Evolutionary conservation across 1,139 yeast species (phyloP).

Genomic region (Geotrichum candidum): DNA sequence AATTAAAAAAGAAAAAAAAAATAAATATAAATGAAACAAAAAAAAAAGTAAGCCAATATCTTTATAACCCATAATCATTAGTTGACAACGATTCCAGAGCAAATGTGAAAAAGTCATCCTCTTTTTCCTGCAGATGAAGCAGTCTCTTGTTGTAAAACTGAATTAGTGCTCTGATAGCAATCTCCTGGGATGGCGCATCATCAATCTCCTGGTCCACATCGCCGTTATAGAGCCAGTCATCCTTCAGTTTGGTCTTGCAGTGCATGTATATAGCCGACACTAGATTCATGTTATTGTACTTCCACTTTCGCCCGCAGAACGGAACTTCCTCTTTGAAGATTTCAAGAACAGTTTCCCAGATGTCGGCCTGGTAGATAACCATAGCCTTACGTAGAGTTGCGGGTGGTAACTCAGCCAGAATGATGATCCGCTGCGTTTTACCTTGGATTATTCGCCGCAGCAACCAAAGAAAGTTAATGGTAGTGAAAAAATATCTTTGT

Average conservation of each 20-base stretch:
- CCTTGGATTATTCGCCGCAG: slow-evolving; percentile 34
- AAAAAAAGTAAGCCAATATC: background rate
- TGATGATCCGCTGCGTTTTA: slow-evolving; percentile 39
- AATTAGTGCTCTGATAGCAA: slow-evolving; percentile 71
- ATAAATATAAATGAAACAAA: background rate
- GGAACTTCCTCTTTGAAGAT: slow-evolving; percentile 75
- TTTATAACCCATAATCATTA: background rate
- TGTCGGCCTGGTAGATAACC: slow-evolving; percentile 50
- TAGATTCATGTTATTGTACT: slow-evolving; percentile 84
- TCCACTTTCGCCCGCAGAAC: slow-evolving; percentile 92
- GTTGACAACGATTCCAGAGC: background rate
- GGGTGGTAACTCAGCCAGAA: slow-evolving; percentile 41
- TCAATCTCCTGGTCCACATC: slow-evolving; percentile 72
- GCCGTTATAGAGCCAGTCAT: slow-evolving; percentile 84
- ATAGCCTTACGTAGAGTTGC: slow-evolving; percentile 38
- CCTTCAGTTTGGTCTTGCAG: slow-evolving; percentile 64
- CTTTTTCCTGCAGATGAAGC: slow-evolving; percentile 22
- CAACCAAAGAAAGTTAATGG: slow-evolving; percentile 34
- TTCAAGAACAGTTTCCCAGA: slow-evolving; percentile 66
- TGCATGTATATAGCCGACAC: slow-evolving; percentile 82
- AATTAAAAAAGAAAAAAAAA: background rate
- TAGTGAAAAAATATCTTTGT: slow-evolving; percentile 31
- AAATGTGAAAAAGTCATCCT: slow-evolving; percentile 17
- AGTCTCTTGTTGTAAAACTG: slow-evolving; percentile 67
- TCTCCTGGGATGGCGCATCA: slow-evolving; percentile 80